Conservation (phyloP, 2,329 filamentous ascomycete species). For the Graphilbum fragrans region DNA sequence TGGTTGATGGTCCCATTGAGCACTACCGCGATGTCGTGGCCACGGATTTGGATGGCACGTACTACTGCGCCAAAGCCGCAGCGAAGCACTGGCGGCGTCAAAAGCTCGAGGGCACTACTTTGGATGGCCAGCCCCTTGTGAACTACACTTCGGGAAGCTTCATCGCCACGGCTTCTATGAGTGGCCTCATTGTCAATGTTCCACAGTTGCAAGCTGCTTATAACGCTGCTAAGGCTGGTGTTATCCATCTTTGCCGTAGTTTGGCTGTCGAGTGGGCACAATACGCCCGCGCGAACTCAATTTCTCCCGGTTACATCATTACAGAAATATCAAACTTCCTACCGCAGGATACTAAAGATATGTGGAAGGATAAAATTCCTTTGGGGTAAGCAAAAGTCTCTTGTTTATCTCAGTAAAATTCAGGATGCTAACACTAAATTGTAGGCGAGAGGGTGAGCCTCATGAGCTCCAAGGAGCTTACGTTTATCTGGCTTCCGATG, state of each 20-base stretch:
- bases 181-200: conserved; percentile 64
- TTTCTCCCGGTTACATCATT: conserved; percentile 63
- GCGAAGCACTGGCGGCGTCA: conserved; percentile 59
- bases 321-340: conserved; percentile 60
- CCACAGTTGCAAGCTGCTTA: conserved; percentile 63
- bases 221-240: conserved; percentile 59
- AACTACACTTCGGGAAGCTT: conserved; percentile 55
- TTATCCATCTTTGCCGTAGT: conserved; percentile 48
- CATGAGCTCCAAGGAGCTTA: too few species aligned
- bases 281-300: conserved; percentile 58
- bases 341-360: conserved; percentile 50
- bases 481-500: too few species aligned
- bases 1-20: conserved; percentile 54
- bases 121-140: conserved; percentile 48
- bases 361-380: conserved; percentile 67
- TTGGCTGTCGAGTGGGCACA: conserved; percentile 70
- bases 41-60: conserved; percentile 63
- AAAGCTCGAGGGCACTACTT: conserved; percentile 51
- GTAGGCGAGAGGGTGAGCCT: too few species aligned
- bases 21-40: conserved; percentile 55
- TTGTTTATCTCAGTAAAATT: too few species aligned
- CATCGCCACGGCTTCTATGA: conserved; percentile 67
- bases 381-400: too few species aligned
- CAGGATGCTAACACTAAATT: too few species aligned
- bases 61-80: conserved; percentile 62